Evolutionary conservation across 176 grass and related monocot species (phyloP).

Genomic region (Lolium rigidum): DNA sequence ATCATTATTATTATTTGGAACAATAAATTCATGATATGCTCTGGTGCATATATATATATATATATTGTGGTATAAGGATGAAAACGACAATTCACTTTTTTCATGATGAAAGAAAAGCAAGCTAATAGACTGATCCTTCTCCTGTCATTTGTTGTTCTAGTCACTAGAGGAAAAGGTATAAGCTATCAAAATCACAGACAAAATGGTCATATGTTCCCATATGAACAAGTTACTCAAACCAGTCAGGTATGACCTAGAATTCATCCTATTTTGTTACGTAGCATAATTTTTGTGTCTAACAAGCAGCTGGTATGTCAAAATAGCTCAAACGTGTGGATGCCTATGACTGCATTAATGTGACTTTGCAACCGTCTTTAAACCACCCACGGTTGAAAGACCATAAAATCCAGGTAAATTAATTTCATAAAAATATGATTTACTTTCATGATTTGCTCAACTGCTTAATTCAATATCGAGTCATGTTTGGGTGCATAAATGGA

Average conservation of each 20-base stretch:
- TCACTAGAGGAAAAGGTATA: too few relatives aligned
- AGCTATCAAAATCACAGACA: background rate
- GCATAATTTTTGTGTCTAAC: background rate
- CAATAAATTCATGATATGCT: too few relatives aligned
- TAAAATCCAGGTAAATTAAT: slow-evolving; percentile 3
- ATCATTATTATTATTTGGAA: too few relatives aligned
- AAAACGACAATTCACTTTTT: too few relatives aligned
- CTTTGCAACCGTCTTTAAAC: background rate
- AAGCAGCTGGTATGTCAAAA: background rate
- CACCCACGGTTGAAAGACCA: slow-evolving; percentile 24
- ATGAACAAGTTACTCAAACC: background rate
- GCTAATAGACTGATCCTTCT: too few relatives aligned
- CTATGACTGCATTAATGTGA: slow-evolving; percentile 23
- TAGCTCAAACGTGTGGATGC: background rate
- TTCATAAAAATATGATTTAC: background rate
- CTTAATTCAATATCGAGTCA: background rate
- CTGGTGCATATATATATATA: too few relatives aligned
- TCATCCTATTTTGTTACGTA: background rate
- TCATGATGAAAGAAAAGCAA: too few relatives aligned
- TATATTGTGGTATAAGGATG: too few relatives aligned
- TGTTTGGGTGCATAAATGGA: background rate
- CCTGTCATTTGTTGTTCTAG: too few relatives aligned
- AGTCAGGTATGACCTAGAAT: background rate
- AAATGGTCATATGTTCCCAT: background rate
- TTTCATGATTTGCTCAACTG: background rate